phyloP scores from a whole-genome alignment of 345 rosid species.

The Lepidium africanum region DNA sequence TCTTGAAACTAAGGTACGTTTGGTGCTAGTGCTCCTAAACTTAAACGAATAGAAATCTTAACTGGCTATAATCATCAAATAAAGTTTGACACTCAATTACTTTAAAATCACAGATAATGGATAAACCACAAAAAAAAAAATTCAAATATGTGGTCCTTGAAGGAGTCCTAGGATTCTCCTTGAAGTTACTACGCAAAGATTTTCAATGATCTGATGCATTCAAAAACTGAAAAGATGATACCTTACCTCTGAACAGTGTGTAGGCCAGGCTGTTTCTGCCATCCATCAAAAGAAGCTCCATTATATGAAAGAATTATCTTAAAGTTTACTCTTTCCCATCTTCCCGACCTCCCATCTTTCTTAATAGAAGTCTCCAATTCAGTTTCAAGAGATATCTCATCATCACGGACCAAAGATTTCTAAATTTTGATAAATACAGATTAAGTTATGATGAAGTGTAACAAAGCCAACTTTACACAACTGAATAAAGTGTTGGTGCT shows the following conservation, averaged over 20 bases:
- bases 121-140: neutral
- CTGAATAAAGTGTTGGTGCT: neutral
- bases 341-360: conserved; percentile 43
- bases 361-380: conserved; percentile 24
- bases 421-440: neutral
- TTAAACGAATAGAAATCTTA: neutral
- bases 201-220: neutral
- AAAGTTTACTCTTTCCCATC: conserved; percentile 76
- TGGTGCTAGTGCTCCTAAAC: neutral
- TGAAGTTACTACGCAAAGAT: neutral
- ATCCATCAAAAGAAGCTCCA: conserved; percentile 88
- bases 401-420: conserved; percentile 36
- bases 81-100: neutral
- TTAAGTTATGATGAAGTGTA: no score
- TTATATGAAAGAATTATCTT: conserved; percentile 75
- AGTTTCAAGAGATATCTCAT: conserved; percentile 10
- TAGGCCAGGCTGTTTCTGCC: conserved; percentile 90
- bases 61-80: neutral
- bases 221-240: neutral
- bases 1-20: neutral
- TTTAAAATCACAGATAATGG: neutral
- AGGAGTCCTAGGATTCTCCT: neutral
- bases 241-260: conserved; percentile 81
- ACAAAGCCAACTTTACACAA: neutral
- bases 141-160: no score